phyloP scores from a whole-genome alignment of 345 rosid genomes.

The Melastoma malabathricum region DNA sequence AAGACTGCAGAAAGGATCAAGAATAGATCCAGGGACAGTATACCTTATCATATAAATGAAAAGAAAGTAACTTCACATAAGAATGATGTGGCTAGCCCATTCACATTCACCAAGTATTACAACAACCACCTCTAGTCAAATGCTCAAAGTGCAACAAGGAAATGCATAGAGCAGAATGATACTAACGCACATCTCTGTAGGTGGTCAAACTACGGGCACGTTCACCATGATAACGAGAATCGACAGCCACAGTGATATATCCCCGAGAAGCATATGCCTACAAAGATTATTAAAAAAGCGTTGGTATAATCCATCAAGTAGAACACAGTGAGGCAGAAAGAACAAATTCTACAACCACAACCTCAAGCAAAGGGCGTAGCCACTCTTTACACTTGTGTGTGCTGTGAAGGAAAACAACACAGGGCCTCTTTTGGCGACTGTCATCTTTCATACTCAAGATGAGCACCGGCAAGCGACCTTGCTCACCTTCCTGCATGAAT shows the following conservation, averaged over 20 bases:
- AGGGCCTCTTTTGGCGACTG: slow-evolving; percentile 36
- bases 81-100: no score
- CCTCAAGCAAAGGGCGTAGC: no score
- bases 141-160: not conserved
- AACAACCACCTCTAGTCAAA: no score
- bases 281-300: slow-evolving; percentile 4
- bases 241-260: slow-evolving; percentile 63
- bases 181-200: slow-evolving; percentile 40
- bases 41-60: no score
- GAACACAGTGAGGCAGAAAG: not conserved
- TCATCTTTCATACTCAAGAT: slow-evolving; percentile 46
- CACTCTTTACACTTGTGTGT: slow-evolving; percentile 69
- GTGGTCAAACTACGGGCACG: slow-evolving; percentile 53
- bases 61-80: no score
- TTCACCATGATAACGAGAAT: slow-evolving; percentile 93
- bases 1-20: no score
- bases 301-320: not conserved
- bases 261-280: slow-evolving; percentile 89
- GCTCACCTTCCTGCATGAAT: slow-evolving; percentile 41
- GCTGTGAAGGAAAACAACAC: slow-evolving; percentile 81
- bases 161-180: not conserved
- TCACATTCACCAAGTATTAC: no score
- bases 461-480: slow-evolving; percentile 63
- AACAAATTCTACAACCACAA: slow-evolving; percentile 7
- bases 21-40: no score